Conservation (phyloP, 441 rosid genomes). For the Kokia cookei region DNA sequence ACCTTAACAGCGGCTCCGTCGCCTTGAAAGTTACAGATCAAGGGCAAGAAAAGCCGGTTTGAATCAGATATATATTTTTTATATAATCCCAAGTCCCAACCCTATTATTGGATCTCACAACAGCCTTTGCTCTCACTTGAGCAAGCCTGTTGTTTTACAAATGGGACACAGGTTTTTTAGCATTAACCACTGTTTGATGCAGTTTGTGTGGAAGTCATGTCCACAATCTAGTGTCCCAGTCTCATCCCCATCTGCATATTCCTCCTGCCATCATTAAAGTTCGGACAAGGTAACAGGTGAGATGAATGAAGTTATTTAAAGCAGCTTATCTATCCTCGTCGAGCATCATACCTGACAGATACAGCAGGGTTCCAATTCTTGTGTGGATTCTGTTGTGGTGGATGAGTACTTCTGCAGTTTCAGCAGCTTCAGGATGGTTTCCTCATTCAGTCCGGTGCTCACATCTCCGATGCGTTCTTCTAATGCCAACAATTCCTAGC, state of each 20-base stretch:
- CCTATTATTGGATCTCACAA: conserved; percentile 6
- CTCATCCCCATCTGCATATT: conserved; percentile 57
- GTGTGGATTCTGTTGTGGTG: conserved; percentile 16
- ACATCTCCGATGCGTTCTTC: conserved; percentile 83
- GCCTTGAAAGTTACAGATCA: background rate
- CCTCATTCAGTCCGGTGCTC: conserved; percentile 68
- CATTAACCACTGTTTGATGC: conserved; percentile 85
- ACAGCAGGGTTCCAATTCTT: conserved; percentile 70
- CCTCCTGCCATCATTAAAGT: conserved; percentile 45
- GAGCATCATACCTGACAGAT: conserved; percentile 65
- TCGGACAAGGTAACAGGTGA: background rate
- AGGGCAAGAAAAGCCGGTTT: background rate
- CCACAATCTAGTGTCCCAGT: conserved; percentile 77
- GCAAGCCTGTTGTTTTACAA: conserved; percentile 71
- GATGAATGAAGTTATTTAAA: background rate
- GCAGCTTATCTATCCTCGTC: background rate
- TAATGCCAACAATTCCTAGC: conserved; percentile 78
- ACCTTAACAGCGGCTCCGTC: background rate
- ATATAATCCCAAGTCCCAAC: background rate
- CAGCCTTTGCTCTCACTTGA: conserved; percentile 17
- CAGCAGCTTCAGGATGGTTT: conserved; percentile 50
- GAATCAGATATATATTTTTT: background rate
- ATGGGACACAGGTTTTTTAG: conserved; percentile 81
- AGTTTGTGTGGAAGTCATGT: conserved; percentile 66
- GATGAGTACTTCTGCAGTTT: conserved; percentile 37